Conservation (phyloP, 768 basidiomycete genomes). For the Amanita muscaria region DNA sequence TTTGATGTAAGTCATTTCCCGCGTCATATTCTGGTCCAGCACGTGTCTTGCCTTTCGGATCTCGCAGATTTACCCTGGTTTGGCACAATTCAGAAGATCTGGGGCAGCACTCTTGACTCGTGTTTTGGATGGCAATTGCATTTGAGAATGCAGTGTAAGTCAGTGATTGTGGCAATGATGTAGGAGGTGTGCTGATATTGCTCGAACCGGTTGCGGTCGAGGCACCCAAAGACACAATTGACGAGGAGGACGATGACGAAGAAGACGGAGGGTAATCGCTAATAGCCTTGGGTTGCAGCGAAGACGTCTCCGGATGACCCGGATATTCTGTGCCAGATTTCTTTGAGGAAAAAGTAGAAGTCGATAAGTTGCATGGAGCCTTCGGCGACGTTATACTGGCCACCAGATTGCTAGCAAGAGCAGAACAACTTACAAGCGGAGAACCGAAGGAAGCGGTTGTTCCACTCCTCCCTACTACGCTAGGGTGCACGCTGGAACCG, state of each 20-base stretch:
- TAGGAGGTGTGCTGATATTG: conserved; percentile 50
- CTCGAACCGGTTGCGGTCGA: conserved; percentile 30
- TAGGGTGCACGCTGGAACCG: conserved; percentile 20
- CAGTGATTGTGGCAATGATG: conserved; percentile 41
- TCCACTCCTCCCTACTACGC: conserved; percentile 24
- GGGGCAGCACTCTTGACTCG: no score
- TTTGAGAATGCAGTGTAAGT: conserved; percentile 35
- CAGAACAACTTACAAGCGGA: conserved; percentile 11
- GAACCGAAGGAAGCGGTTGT: conserved; percentile 34
- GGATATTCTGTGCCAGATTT: not conserved
- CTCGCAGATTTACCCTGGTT: not conserved
- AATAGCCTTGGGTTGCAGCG: conserved; percentile 11
- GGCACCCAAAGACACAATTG: conserved; percentile 34
- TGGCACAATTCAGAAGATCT: not conserved
- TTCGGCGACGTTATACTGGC: conserved; percentile 19
- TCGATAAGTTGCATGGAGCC: conserved; percentile 29
- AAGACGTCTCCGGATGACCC: conserved; percentile 2
- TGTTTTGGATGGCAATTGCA: conserved; percentile 16
- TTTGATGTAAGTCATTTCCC: conserved; percentile 14
- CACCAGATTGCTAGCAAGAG: no score
- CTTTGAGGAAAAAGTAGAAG: conserved; percentile 11
- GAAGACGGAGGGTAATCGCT: conserved; percentile 27
- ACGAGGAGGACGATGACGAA: conserved; percentile 48
- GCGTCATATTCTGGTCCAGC: conserved; percentile 22
- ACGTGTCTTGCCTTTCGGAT: conserved; percentile 26